Evolutionary conservation across 2,329 filamentous ascomycete species (phyloP).

Genomic region (Exophiala sp.): DNA sequence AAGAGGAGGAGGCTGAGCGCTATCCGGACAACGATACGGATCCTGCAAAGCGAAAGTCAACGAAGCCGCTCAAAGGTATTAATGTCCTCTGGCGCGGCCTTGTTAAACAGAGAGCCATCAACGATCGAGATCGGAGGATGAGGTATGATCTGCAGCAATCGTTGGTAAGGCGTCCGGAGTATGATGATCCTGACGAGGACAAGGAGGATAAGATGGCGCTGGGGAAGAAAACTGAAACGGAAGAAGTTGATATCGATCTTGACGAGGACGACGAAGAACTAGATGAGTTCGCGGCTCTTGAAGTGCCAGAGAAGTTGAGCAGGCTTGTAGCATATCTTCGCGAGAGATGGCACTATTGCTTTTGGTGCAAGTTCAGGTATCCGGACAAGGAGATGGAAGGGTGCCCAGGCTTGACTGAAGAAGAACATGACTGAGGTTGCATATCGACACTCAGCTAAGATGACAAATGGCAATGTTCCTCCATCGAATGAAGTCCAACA

Average conservation of each 20-base stretch:
- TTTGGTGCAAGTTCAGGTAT: conserved; percentile 91
- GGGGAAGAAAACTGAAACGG: conserved; percentile 38
- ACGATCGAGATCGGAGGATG: conserved; percentile 64
- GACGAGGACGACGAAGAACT: conserved; percentile 79
- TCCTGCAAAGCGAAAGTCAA: conserved; percentile 27
- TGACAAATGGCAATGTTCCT: background rate
- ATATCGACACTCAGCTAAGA: background rate
- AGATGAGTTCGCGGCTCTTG: conserved; percentile 70
- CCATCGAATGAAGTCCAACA: too few species aligned
- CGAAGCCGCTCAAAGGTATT: conserved; percentile 61
- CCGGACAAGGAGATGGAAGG: conserved; percentile 70
- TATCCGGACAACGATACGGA: conserved; percentile 9
- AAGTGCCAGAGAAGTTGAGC: conserved; percentile 62
- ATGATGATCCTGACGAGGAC: conserved; percentile 67
- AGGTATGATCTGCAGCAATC: conserved; percentile 64
- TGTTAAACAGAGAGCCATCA: conserved; percentile 65
- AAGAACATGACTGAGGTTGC: conserved; percentile 64
- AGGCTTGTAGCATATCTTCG: conserved; percentile 68
- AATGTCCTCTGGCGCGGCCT: conserved; percentile 78
- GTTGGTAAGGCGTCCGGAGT: conserved; percentile 59
- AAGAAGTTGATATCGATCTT: conserved; percentile 59
- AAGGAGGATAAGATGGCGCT: conserved; percentile 68
- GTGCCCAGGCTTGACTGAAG: conserved; percentile 82
- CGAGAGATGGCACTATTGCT: conserved; percentile 75
- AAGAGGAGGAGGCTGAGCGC: conserved; percentile 24